phyloP scores from a whole-genome alignment of 805 yeast species.

The Metschnikowia hibisci region DNA sequence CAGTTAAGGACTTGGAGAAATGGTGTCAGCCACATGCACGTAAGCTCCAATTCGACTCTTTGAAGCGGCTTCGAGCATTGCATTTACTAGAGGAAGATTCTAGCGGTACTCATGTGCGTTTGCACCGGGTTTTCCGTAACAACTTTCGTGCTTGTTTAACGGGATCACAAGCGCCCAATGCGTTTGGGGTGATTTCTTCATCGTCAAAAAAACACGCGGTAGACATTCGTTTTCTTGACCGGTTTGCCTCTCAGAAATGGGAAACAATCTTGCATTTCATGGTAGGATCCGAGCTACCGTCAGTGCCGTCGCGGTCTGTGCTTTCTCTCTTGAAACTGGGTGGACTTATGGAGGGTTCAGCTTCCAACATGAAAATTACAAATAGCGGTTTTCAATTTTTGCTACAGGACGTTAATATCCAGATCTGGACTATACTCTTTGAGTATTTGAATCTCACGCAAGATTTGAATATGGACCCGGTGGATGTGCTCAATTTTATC shows the following conservation, averaged over 20 bases:
- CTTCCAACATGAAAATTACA: constrained; percentile 61
- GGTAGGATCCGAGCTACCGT: constrained; percentile 84
- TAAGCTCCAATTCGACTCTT: constrained; percentile 66
- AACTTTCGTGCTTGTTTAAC: constrained; percentile 82
- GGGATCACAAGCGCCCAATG: constrained; percentile 61
- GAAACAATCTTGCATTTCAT: constrained; percentile 92
- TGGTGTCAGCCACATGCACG: constrained; percentile 68
- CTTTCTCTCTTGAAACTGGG: constrained; percentile 71
- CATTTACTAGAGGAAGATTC: constrained; percentile 67
- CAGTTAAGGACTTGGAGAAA: constrained; percentile 61
- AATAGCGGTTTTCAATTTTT: constrained; percentile 91
- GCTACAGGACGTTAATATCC: constrained; percentile 88
- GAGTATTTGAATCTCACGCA: constrained; percentile 87
- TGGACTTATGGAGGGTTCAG: constrained; percentile 76
- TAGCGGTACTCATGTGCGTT: constrained; percentile 43
- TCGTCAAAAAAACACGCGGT: constrained; percentile 52
- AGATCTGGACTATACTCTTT: constrained; percentile 85
- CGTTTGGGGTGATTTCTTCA: constrained; percentile 73
- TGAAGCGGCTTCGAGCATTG: constrained; percentile 69
- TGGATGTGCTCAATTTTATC: constrained; percentile 89
- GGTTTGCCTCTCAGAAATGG: constrained; percentile 86
- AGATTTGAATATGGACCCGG: constrained; percentile 86
- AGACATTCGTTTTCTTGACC: constrained; percentile 63
- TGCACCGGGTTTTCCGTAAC: constrained; percentile 70
- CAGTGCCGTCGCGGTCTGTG: constrained; percentile 76